Evolutionary conservation across 2,329 filamentous ascomycete species (phyloP), one percentile per base, ranked within the genome.

Genomic region (Fusarium veterinarium): DNA sequence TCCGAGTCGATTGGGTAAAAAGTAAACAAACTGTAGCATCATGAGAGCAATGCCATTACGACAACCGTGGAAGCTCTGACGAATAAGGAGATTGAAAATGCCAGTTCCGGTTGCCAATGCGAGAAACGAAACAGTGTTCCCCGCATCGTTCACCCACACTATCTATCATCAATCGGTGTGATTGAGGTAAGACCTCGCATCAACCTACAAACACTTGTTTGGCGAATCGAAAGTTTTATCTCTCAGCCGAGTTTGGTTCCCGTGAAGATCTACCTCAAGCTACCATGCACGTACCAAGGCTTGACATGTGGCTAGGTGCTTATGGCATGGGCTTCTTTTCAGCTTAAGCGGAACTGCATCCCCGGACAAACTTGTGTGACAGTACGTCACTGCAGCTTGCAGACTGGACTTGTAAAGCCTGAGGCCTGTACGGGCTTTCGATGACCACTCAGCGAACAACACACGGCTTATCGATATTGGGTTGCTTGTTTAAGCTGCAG

Each of bases 361-460:
- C 60, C 71, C 60, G 60, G 23, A 62, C n/a, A 49, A 28, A 64
- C 31, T 51, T 45, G 52, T 68, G 75, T 67, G 74, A 71, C 66
- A 72, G 69, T 45, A 65, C 64, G 72, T 75, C 69, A 71, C 69
- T 68, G 68, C 53, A 64, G 71, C 70, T 60, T 49, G 52, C 57
- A 60, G 56, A 73, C 60, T 64, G 66, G 64, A 60, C 49, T 57
- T 66, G 45, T 13, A 38, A 60, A 25, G 28, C 60, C 40, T 44
- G 53, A 38, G 41, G 33, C 46, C 51, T 66, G 57, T 42, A 42
- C 56, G 35, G 49, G 38, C 59, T 59, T 53, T 52, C 16, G 42
- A 52, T 46, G 52, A 40, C 75, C 74, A 77, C 30, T 77, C 42
- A 75, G 65, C 55, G 60, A 55, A 64, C 67, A 77, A 77, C 75